A percentile compares a stretch with the other conserved stretches of the same genome.
phyloP scores from a whole-genome alignment of 208 protist species.

The Porcisia deanei region DNA sequence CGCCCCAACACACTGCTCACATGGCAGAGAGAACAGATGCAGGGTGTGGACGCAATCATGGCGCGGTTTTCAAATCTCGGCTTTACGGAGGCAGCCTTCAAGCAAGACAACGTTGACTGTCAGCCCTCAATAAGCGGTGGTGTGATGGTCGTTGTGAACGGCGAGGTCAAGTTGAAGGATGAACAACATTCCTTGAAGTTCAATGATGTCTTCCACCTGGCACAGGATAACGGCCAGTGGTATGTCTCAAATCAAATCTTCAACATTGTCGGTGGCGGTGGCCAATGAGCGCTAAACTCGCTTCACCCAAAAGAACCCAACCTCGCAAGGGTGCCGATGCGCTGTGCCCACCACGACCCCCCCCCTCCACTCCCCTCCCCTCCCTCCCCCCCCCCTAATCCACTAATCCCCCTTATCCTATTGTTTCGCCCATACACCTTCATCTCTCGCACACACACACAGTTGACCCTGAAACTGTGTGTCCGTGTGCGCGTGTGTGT shows the following conservation, averaged over 20 bases:
- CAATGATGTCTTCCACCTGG: constrained; percentile 88
- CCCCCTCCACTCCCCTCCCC: not conserved
- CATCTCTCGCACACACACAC: not conserved
- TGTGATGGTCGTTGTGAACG: constrained; percentile 83
- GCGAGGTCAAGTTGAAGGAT: constrained; percentile 80
- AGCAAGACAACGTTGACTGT: constrained; percentile 80
- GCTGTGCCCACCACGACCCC: not conserved
- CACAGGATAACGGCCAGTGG: constrained; percentile 75
- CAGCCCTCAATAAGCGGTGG: constrained; percentile 75
- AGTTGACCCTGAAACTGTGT: constrained; percentile 2
- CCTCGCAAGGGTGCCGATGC: not conserved
- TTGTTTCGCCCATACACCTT: not conserved
- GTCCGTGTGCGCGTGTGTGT: constrained; percentile 17
- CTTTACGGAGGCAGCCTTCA: constrained; percentile 78
- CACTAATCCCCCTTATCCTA: not conserved
- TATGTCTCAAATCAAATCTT: constrained; percentile 91
- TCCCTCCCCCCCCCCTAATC: not conserved
- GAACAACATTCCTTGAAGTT: constrained; percentile 87
- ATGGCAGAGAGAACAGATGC: constrained; percentile 86
- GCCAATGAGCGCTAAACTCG: constrained; percentile 34
- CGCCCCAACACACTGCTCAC: constrained; percentile 80
- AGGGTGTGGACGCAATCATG: constrained; percentile 83
- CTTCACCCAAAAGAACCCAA: not conserved
- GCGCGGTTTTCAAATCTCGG: constrained; percentile 75
- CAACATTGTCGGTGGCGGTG: constrained; percentile 84